Conservation (phyloP, 2,329 filamentous ascomycete species). For the Parascedosporium putredinis region DNA sequence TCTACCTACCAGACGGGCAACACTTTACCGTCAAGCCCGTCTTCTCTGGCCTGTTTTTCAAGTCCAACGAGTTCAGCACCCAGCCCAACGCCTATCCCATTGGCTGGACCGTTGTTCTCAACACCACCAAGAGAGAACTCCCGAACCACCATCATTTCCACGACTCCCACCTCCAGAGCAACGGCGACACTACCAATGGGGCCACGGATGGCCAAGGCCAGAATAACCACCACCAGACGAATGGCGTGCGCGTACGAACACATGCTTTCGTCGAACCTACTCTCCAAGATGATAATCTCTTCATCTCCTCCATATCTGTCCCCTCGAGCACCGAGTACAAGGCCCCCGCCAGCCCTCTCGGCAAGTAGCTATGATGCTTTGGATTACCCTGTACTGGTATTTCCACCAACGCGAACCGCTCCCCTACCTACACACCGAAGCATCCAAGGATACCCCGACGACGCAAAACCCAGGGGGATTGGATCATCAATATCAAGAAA, state of each 20-base stretch:
- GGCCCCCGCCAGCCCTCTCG: slow-evolving; percentile 71
- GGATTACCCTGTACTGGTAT: slow-evolving; percentile 93
- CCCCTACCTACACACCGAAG: slow-evolving; percentile 49
- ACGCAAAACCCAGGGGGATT: slow-evolving; percentile 70
- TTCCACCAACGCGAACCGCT: slow-evolving; percentile 77
- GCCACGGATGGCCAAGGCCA: slow-evolving; percentile 19
- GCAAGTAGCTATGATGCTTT: slow-evolving; percentile 94
- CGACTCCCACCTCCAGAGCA: not conserved
- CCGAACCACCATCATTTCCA: not conserved
- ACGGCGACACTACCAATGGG: slow-evolving; percentile 9
- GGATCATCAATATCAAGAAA: slow-evolving; percentile 72
- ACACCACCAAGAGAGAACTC: slow-evolving; percentile 44
- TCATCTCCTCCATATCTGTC: slow-evolving; percentile 84
- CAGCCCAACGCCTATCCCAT: slow-evolving; percentile 65
- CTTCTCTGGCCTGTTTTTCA: slow-evolving; percentile 88
- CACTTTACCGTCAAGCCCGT: slow-evolving; percentile 71
- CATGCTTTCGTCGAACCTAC: slow-evolving; percentile 58
- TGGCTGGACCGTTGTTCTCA: slow-evolving; percentile 83
- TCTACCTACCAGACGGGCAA: slow-evolving; percentile 81
- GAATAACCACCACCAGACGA: not conserved
- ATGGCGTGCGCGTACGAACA: slow-evolving; percentile 19
- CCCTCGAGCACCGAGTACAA: slow-evolving; percentile 73
- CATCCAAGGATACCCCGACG: slow-evolving; percentile 56
- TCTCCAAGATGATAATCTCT: slow-evolving; percentile 68
- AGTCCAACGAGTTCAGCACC: slow-evolving; percentile 62